Conservation (phyloP, 2,329 filamentous ascomycete genomes). For the Colletotrichum tropicicola region DNA sequence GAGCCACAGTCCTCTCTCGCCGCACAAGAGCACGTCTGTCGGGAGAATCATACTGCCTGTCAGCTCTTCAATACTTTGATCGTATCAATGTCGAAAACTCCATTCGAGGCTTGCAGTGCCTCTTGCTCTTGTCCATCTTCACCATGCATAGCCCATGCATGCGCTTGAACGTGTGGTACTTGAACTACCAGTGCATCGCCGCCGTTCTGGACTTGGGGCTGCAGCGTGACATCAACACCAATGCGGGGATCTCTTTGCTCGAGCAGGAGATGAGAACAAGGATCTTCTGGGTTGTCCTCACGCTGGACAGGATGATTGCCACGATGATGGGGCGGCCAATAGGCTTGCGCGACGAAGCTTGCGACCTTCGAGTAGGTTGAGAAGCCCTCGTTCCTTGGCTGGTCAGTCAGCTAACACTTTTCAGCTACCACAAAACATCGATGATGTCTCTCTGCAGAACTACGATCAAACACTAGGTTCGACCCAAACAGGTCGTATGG, state of each 20-base stretch:
- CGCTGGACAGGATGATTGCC: constrained; percentile 58
- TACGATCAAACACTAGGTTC: not conserved
- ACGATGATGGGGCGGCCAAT: constrained; percentile 67
- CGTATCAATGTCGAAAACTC: constrained; percentile 57
- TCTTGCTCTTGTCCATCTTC: constrained; percentile 56
- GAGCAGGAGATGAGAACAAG: constrained; percentile 64
- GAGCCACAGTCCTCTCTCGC: constrained; percentile 53
- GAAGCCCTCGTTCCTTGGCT: not conserved
- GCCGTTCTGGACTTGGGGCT: constrained; percentile 59
- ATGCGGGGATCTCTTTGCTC: constrained; percentile 52
- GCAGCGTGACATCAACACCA: constrained; percentile 55
- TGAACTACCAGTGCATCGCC: constrained; percentile 64
- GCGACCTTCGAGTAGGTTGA: constrained; percentile 56
- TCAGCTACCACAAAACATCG: constrained; percentile 40
- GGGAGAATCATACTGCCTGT: constrained; percentile 57
- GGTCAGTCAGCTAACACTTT: constrained; percentile 25
- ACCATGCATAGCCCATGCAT: constrained; percentile 59
- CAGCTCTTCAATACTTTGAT: constrained; percentile 57
- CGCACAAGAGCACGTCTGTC: constrained; percentile 53
- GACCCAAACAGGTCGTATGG: constrained; percentile 1
- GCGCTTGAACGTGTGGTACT: constrained; percentile 60
- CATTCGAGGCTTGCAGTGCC: constrained; percentile 56
- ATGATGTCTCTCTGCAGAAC: constrained; percentile 32
- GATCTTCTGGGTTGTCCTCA: constrained; percentile 64
- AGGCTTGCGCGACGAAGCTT: constrained; percentile 62